Conservation (phyloP, 345 rosid species). For the Excoecaria cochinchinensis region DNA sequence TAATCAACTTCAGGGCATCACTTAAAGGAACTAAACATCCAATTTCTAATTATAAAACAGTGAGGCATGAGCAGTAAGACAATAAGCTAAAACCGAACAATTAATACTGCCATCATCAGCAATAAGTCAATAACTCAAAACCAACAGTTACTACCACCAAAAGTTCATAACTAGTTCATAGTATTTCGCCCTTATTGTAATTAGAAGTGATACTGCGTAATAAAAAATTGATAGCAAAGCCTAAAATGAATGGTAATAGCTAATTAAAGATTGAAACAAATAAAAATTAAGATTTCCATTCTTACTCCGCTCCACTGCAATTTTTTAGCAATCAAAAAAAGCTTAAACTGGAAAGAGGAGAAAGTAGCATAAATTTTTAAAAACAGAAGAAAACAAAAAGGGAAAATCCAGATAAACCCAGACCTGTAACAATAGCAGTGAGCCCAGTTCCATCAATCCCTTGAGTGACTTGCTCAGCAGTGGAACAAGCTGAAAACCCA, state of each 20-base stretch:
- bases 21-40: slow-evolving; percentile 7
- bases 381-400: background rate
- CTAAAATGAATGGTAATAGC: background rate
- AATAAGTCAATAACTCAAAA: background rate
- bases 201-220: too few relatives aligned
- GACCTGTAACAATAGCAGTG: slow-evolving; percentile 49
- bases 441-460: slow-evolving; percentile 52
- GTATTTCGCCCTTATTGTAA: too few relatives aligned
- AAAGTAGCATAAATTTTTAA: background rate
- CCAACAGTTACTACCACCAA: too few relatives aligned
- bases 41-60: background rate
- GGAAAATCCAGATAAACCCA: slow-evolving; percentile 3
- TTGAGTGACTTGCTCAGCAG: slow-evolving; percentile 44
- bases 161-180: too few relatives aligned
- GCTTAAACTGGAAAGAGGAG: background rate
- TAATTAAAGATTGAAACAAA: background rate
- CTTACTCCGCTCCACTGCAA: background rate
- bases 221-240: too few relatives aligned
- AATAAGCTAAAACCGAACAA: background rate
- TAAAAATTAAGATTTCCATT: background rate
- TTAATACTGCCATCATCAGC: background rate
- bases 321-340: background rate
- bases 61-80: background rate
- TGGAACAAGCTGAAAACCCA: slow-evolving; percentile 43
- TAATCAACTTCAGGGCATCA: background rate